phyloP scores from a whole-genome alignment of 176 grass and related monocot species.

The Alloteropsis semialata region DNA sequence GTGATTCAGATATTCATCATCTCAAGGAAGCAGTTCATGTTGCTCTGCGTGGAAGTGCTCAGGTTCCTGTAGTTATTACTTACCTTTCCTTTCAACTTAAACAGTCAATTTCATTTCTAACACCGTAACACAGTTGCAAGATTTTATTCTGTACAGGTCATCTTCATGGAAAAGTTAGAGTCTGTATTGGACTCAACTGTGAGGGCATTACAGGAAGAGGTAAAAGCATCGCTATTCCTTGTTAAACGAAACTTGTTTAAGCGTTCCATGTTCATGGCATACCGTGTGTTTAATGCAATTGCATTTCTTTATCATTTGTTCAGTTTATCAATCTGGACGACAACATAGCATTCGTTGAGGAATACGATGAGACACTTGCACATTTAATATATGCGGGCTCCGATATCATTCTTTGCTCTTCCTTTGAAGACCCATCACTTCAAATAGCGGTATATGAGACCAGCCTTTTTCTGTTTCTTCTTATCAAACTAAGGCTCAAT shows the following conservation, averaged over 20 bases:
- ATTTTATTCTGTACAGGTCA: conserved; percentile 37
- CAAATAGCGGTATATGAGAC: conserved; percentile 47
- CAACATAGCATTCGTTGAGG: conserved; percentile 30
- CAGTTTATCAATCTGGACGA: conserved; percentile 34
- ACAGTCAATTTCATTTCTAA: not conserved
- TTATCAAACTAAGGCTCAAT: not conserved
- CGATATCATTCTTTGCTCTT: conserved; percentile 63
- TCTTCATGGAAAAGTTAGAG: conserved; percentile 39
- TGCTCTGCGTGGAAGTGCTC: conserved; percentile 24
- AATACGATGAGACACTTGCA: conserved; percentile 42
- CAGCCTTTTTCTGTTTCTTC: not conserved
- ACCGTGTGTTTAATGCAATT: not conserved
- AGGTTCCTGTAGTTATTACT: conserved; percentile 33
- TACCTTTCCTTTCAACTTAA: not conserved
- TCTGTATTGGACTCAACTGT: conserved; percentile 16
- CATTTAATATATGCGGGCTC: conserved; percentile 61
- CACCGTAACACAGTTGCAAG: not conserved
- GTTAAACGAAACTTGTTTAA: conserved; percentile 21
- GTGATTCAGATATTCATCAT: conserved; percentile 23
- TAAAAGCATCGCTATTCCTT: conserved; percentile 21
- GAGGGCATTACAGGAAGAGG: conserved; percentile 35
- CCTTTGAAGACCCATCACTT: conserved; percentile 41
- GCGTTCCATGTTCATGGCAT: not conserved
- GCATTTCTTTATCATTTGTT: conserved; percentile 16
- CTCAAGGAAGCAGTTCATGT: conserved; percentile 40